Evolutionary conservation across 345 rosid species (phyloP).

Genomic region (Brassica cretica): DNA sequence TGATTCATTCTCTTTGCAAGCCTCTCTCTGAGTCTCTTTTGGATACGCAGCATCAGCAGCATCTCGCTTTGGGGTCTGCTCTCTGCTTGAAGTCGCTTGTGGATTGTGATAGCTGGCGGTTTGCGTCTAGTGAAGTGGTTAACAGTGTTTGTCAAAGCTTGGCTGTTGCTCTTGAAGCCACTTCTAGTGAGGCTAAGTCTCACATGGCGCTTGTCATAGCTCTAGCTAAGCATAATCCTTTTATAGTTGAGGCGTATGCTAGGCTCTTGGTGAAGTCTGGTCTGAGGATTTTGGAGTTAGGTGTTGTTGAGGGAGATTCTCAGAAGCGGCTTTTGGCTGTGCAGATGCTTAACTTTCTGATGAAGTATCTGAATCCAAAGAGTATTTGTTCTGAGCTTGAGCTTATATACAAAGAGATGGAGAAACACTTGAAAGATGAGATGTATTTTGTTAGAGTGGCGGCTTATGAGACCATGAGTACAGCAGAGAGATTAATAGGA

Average conservation of each 20-base stretch:
- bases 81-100: slow-evolving; percentile 92
- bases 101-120: slow-evolving; percentile 88
- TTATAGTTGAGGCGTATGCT: slow-evolving; percentile 85
- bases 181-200: slow-evolving; percentile 69
- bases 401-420: slow-evolving; percentile 69
- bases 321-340: slow-evolving; percentile 77
- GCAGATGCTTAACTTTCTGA: slow-evolving; percentile 91
- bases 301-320: slow-evolving; percentile 67
- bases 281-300: slow-evolving; percentile 58
- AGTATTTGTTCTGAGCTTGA: slow-evolving; percentile 74
- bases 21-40: slow-evolving; percentile 84
- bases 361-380: slow-evolving; percentile 83
- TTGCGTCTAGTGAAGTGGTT: slow-evolving; percentile 78
- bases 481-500: slow-evolving; percentile 61
- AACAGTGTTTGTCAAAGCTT: slow-evolving; percentile 86
- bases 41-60: slow-evolving; percentile 61
- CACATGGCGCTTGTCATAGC: slow-evolving; percentile 84
- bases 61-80: slow-evolving; percentile 91
- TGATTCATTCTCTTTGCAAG: slow-evolving; percentile 79
- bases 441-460: slow-evolving; percentile 82
- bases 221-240: slow-evolving; percentile 80
- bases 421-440: slow-evolving; percentile 75
- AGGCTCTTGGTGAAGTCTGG: slow-evolving; percentile 82
- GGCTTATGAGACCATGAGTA: slow-evolving; percentile 80
- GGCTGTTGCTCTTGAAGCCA: slow-evolving; percentile 85